These are phyloP conservation scores for Grigorovia humatica DNA, from an alignment of 805 yeast species.

Conservation along the genomic window DNA sequence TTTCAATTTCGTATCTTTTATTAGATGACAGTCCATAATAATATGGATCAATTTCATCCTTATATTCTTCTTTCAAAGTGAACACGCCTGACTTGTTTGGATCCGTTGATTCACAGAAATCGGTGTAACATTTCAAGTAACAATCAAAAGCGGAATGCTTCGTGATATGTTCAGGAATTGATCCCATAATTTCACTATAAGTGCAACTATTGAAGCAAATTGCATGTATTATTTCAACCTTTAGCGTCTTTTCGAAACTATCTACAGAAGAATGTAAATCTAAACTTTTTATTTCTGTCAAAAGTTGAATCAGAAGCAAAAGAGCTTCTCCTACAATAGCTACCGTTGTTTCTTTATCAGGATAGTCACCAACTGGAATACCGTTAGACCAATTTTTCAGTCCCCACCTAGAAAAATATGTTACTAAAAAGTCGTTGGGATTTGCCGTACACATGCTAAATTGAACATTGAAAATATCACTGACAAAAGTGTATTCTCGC, in stretches of 20 bases:
- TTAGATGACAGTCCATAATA: constrained; percentile 70
- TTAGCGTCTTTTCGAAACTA: constrained; percentile 41
- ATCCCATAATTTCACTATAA: constrained; percentile 57
- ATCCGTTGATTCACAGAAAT: constrained; percentile 50
- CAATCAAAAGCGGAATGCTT: constrained; percentile 67
- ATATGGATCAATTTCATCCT: constrained; percentile 62
- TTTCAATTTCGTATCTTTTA: constrained; percentile 75
- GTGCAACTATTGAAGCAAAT: constrained; percentile 67
- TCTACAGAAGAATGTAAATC: constrained; percentile 39
- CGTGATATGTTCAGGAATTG: constrained; percentile 66
- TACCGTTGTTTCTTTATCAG: constrained; percentile 34
- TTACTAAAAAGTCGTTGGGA: constrained; percentile 46
- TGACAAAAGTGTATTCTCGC: constrained; percentile 69
- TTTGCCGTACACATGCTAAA: constrained; percentile 42
- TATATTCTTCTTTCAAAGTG: constrained; percentile 48
- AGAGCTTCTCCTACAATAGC: constrained; percentile 74
- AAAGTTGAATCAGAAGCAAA: constrained; percentile 51
- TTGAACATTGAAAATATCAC: constrained; percentile 72
- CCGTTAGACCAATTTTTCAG: constrained; percentile 44
- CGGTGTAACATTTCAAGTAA: constrained; percentile 46
- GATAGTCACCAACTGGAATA: constrained; percentile 32
- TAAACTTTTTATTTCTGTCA: constrained; percentile 58
- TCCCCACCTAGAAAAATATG: constrained; percentile 63
- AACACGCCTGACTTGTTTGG: constrained; percentile 53
- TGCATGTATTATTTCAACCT: constrained; percentile 68